Evolutionary conservation across 108 stramenopile species (phyloP).

Genomic region (Pseudonitzschia pungens): DNA sequence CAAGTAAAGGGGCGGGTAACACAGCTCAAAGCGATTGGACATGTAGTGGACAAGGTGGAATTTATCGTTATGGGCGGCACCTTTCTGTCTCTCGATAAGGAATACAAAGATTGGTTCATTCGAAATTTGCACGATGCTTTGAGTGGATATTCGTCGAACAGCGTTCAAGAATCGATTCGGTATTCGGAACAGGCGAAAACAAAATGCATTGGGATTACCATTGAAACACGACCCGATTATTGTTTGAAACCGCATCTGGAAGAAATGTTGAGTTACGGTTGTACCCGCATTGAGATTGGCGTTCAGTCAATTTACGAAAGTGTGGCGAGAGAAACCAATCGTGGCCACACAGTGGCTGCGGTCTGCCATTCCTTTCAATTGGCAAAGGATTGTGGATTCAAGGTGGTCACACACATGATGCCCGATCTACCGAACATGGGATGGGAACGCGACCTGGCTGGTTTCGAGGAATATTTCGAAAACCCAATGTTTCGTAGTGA

Average conservation of each 20-base stretch:
- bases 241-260: slow-evolving; percentile 92
- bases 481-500: slow-evolving; percentile 92
- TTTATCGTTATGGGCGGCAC: slow-evolving; percentile 97
- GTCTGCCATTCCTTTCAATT: slow-evolving; percentile 92
- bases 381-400: slow-evolving; percentile 96
- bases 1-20: slow-evolving; percentile 91
- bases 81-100: slow-evolving; percentile 86
- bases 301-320: slow-evolving; percentile 94
- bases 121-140: slow-evolving; percentile 94
- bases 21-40: slow-evolving; percentile 86
- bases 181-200: slow-evolving; percentile 87
- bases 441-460: slow-evolving; percentile 86
- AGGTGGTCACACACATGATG: slow-evolving; percentile 98
- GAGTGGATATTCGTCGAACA: slow-evolving; percentile 77
- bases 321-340: slow-evolving; percentile 93
- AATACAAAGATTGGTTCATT: slow-evolving; percentile 92
- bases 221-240: slow-evolving; percentile 97
- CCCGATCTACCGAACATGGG: slow-evolving; percentile 96
- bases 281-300: slow-evolving; percentile 98
- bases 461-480: slow-evolving; percentile 92
- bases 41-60: slow-evolving; percentile 94
- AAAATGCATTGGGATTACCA: slow-evolving; percentile 95
- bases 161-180: slow-evolving; percentile 84
- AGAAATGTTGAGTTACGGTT: slow-evolving; percentile 95
- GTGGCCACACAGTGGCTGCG: slow-evolving; percentile 92